Conservation (phyloP, 1,284 basidiomycete species). For the Gomphus sp. region DNA sequence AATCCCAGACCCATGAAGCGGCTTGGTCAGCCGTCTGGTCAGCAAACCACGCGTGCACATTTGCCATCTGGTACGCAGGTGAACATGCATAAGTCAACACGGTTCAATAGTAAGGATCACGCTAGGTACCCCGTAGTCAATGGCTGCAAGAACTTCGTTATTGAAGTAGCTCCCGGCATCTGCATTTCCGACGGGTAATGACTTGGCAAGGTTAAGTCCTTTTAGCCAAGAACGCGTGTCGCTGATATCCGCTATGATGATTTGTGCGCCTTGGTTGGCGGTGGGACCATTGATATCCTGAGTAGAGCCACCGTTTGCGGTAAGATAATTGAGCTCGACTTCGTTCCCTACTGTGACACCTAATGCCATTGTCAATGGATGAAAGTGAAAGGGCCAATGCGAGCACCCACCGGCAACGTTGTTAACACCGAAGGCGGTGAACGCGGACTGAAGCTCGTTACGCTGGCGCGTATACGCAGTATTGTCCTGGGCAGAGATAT, state of each 20-base stretch:
- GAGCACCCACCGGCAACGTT: slow-evolving; percentile 52
- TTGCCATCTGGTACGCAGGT: slow-evolving; percentile 43
- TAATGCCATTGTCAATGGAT: slow-evolving; percentile 17
- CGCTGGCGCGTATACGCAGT: slow-evolving; percentile 70
- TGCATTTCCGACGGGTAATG: slow-evolving; percentile 67
- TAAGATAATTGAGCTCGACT: slow-evolving; percentile 69
- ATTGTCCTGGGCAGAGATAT: slow-evolving; percentile 52
- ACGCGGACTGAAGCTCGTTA: slow-evolving; percentile 51
- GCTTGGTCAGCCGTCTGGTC: slow-evolving; percentile 61
- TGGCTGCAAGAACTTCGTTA: slow-evolving; percentile 49
- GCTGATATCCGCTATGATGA: slow-evolving; percentile 57
- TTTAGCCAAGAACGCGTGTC: slow-evolving; percentile 51
- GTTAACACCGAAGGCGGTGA: slow-evolving; percentile 72
- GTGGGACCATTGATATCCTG: slow-evolving; percentile 39
- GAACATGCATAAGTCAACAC: slow-evolving; percentile 10
- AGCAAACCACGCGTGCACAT: slow-evolving; percentile 85
- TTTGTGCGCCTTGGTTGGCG: slow-evolving; percentile 41
- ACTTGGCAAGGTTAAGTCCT: slow-evolving; percentile 33
- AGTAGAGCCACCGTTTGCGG: slow-evolving; percentile 28
- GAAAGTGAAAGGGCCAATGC: slow-evolving; percentile 21
- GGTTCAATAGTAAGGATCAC: neutral
- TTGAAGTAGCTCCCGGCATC: slow-evolving; percentile 90
- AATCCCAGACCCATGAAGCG: slow-evolving; percentile 56
- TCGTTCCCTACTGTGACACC: slow-evolving; percentile 56
- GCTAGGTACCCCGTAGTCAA: slow-evolving; percentile 65